Evolutionary conservation across 495 filamentous ascomycete genomes (phyloP).

Genomic region (Viridothelium virens): DNA sequence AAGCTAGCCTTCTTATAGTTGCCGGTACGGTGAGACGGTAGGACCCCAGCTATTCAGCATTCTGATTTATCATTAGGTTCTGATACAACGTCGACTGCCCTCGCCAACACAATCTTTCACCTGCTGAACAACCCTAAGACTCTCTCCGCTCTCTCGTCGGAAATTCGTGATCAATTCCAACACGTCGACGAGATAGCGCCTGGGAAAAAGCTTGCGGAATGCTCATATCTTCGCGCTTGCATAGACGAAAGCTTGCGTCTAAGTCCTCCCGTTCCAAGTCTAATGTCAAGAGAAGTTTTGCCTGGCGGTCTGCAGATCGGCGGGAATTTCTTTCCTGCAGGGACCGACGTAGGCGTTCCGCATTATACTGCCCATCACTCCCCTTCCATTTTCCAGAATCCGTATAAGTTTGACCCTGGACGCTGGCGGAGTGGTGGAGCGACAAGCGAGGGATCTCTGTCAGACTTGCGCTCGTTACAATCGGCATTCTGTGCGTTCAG

Average conservation of each 20-base stretch:
- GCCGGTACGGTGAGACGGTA: neutral
- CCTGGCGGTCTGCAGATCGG: neutral
- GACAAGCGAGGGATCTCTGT: neutral
- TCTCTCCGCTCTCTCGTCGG: conserved; percentile 39
- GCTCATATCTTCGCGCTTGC: neutral
- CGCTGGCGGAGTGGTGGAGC: conserved; percentile 22
- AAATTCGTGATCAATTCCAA: conserved; percentile 34
- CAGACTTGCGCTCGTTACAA: conserved; percentile 12
- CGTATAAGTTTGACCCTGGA: conserved; percentile 25
- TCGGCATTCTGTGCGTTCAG: conserved; percentile 29
- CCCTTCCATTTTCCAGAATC: conserved; percentile 21
- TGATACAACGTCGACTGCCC: conserved; percentile 53
- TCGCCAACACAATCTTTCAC: conserved; percentile 46
- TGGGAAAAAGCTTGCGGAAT: neutral
- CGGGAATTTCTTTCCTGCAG: conserved; percentile 17
- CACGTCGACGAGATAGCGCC: neutral
- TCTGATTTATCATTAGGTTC: neutral
- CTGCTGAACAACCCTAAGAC: conserved; percentile 42
- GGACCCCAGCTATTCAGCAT: neutral
- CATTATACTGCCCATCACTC: conserved; percentile 32
- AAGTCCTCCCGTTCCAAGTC: neutral
- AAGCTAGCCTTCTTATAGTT: neutral
- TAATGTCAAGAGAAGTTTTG: neutral
- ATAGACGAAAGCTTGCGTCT: neutral
- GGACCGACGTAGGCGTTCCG: conserved; percentile 27